These are phyloP conservation scores for Takashimella tepidaria DNA, from an alignment of 1,284 basidiomycete genomes.

Conservation along the genomic window DNA sequence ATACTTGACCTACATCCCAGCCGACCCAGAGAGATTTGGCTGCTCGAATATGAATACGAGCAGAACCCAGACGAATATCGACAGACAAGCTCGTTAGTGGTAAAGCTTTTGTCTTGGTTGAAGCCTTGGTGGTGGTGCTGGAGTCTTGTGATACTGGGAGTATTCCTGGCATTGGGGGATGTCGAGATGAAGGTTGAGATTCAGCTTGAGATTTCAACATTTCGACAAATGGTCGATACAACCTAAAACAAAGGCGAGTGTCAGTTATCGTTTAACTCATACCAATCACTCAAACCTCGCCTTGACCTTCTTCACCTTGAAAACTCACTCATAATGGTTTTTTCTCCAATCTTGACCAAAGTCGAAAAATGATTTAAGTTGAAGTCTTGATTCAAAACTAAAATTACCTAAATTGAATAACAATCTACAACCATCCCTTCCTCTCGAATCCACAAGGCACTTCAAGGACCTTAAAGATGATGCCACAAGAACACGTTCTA, in stretches of 20 bases:
- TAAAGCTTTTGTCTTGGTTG: neutral
- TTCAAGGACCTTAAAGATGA: constrained; percentile 1
- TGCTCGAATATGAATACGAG: constrained; percentile 27
- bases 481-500: constrained; percentile 9
- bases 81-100: constrained; percentile 9
- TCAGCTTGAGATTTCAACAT: neutral
- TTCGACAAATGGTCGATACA: neutral
- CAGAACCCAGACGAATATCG: constrained; percentile 25
- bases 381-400: constrained; percentile 36
- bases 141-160: neutral
- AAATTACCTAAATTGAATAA: constrained; percentile 20
- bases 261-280: no score
- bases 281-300: neutral
- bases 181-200: no score
- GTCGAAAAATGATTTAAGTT: constrained; percentile 33
- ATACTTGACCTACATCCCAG: constrained; percentile 40
- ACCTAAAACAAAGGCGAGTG: no score
- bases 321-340: constrained; percentile 14
- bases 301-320: no score
- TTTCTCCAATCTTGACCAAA: constrained; percentile 36
- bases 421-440: constrained; percentile 7
- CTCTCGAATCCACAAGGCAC: constrained; percentile 1
- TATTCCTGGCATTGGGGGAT: neutral
- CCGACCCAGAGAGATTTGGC: constrained; percentile 39
- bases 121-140: no score